Evolutionary conservation across 805 yeast genomes (phyloP), one percentile per base, ranked within the genome.

Genomic region (Lachancea sp.): DNA sequence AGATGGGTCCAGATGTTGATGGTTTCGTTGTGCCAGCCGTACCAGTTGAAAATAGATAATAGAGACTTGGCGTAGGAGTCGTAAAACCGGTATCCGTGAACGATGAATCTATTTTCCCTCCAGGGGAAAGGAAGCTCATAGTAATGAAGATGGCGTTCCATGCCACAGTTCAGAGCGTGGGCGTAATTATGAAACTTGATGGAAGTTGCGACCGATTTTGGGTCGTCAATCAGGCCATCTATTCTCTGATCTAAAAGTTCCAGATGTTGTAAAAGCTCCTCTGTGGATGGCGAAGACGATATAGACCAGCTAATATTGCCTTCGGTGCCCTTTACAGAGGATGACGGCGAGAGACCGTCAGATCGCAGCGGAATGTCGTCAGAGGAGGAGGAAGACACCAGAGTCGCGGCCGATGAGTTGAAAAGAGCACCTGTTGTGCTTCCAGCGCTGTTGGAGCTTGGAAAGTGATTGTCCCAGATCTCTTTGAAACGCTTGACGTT

Each of bases 1-100:
- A 87, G 57, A 67, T 91, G 99, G 0, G 96, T 77, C 98, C 99
- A 91, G 45, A 91, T 89, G 65, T 93, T 93, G 59, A 85, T 75
- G 0, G 95, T 77, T 63, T 91, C 99, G 61, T 91, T 91, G 66
- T 93, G 98, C 62, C 71, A 58, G 19, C 66, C 64, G 43, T 62
- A 64, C 60, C 62, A 54, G 44, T 62, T 60, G 61, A 58, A 79
- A 74, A 89, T 68, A 39, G 90, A 78, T 48, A 70, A 63, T 26
- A 83, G 42, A 52, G 93, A 83, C 44, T 75, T 73, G 6, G 57
- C 26, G 58, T 83, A 89, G 34, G 76, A 73, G 46, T 77, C 68
- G 49, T 83, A 80, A 66, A 91, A 93, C 49, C 97, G 71, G 67
- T 91, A 93, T 2, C 98, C 98, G 45, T 78, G 69, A 17, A 84